Percentiles rank a stretch among this genome's conserved stretches.
These are phyloP conservation scores for Ajuga chamaepitys DNA, from an alignment of 257 asterid genomes.

Conservation along the genomic window DNA sequence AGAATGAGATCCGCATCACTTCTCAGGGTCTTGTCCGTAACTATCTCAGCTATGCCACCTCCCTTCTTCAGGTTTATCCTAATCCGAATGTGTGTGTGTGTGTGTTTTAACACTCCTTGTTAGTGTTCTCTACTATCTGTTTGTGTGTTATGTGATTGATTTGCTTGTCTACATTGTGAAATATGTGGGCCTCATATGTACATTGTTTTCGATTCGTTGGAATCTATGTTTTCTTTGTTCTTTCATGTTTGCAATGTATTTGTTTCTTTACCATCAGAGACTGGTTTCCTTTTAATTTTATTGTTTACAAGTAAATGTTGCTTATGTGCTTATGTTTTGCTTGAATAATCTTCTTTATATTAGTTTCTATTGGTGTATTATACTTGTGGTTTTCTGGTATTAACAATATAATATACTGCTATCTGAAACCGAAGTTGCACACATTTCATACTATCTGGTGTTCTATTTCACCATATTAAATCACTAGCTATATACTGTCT, in stretches of 20 bases:
- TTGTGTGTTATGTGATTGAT: background rate
- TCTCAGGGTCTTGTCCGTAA: slow-evolving; percentile 78
- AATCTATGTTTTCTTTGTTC: background rate
- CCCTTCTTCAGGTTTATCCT: slow-evolving; percentile 61
- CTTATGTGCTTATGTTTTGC: background rate
- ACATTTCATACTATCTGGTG: background rate
- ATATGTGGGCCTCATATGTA: background rate
- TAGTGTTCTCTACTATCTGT: background rate
- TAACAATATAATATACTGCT: background rate
- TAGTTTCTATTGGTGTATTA: background rate
- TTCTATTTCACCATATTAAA: background rate
- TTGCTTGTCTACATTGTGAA: background rate
- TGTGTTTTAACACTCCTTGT: background rate
- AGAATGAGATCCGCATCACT: slow-evolving; percentile 96
- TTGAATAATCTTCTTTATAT: background rate
- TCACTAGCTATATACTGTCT: background rate
- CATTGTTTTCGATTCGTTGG: background rate
- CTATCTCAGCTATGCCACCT: slow-evolving; percentile 80
- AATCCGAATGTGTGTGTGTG: background rate
- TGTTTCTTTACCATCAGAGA: background rate
- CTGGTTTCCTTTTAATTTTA: background rate
- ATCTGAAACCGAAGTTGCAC: background rate
- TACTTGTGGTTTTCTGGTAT: background rate
- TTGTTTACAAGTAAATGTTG: background rate
- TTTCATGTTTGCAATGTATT: background rate